A percentile compares a stretch with the other conserved stretches of the same genome.
Conservation (phyloP, 495 filamentous ascomycete species). For the Penicillium angulare region DNA sequence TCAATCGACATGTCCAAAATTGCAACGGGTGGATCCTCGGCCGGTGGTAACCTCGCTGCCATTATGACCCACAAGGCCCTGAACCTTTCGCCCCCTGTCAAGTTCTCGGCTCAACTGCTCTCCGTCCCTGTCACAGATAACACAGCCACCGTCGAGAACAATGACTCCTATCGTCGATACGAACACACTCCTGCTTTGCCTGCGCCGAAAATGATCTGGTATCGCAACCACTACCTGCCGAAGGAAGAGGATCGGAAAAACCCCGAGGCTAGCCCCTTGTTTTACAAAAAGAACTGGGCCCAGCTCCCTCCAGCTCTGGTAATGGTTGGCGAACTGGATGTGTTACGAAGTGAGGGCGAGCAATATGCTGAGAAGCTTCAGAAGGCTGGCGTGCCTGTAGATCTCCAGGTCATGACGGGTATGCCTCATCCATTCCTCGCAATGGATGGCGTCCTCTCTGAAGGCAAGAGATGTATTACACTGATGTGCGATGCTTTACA, state of each 20-base stretch:
- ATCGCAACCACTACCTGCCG: constrained; percentile 55
- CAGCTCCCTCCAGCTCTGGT: constrained; percentile 49
- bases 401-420: constrained; percentile 56
- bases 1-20: constrained; percentile 44
- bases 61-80: constrained; percentile 56
- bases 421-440: constrained; percentile 64
- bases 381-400: constrained; percentile 52
- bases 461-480: constrained; percentile 52
- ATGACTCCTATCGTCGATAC: constrained; percentile 47
- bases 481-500: constrained; percentile 53
- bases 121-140: constrained; percentile 60
- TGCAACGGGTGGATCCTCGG: constrained; percentile 56
- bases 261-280: constrained; percentile 55
- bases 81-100: constrained; percentile 38
- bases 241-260: constrained; percentile 41
- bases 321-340: constrained; percentile 57
- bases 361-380: constrained; percentile 47
- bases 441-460: constrained; percentile 55
- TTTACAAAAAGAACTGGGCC: constrained; percentile 49
- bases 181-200: constrained; percentile 50
- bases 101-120: constrained; percentile 51
- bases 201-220: constrained; percentile 58
- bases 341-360: constrained; percentile 52
- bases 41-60: constrained; percentile 54
- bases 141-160: constrained; percentile 46